Base-by-base conservation (phyloP, 306 rosid species). In the Vigna trinervia region DNA sequence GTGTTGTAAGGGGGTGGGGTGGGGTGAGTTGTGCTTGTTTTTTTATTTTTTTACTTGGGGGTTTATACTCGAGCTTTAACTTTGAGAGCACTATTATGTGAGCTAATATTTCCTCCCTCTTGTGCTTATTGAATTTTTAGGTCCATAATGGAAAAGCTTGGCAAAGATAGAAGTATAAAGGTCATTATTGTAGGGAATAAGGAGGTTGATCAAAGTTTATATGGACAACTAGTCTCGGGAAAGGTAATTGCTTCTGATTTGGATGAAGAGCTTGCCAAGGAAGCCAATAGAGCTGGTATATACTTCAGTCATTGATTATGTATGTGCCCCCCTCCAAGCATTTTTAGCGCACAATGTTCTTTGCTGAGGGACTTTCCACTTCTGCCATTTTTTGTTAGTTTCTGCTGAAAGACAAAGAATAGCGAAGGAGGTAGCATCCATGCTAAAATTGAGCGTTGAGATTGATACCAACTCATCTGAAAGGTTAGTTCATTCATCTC, bases 361-460 rank as follows among this genome's bases (percentile, higher is more conserved):
- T 41, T 75, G 46, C 84, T 82, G 48, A 82, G 80, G 76, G 74
- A 63, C 50, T 80, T 63, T 77, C n/a, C 13, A 1, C 46, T 83
- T 81, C 23, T 84, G 77, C 65, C 71, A 59, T 73, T 83, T 76
- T 30, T 82, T 83, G 75, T 46, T 83, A 95, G 97, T 78, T 84
- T 87, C 92, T 69, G 93, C 96, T 36, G 91, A 92, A 86, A 95
- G 85, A 87, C 96, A 89, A 71, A 92, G 94, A 78, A 82, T 95
- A 74, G 98, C 98, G 4, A 85, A 92, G 87, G 89, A 88, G 80
- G 98, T 95, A 53, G 96, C 96, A 48, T 92, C 97, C 5, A 5
- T 83, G 80, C 91, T 95, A 39, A 95, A 95, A 86, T 83, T 95
- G 86, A 92, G 92, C 71, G 97, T 95, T 53, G 90, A 89, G 53